phyloP scores from a whole-genome alignment of 176 grass and related monocot genomes.

The Pharus latifolius region DNA sequence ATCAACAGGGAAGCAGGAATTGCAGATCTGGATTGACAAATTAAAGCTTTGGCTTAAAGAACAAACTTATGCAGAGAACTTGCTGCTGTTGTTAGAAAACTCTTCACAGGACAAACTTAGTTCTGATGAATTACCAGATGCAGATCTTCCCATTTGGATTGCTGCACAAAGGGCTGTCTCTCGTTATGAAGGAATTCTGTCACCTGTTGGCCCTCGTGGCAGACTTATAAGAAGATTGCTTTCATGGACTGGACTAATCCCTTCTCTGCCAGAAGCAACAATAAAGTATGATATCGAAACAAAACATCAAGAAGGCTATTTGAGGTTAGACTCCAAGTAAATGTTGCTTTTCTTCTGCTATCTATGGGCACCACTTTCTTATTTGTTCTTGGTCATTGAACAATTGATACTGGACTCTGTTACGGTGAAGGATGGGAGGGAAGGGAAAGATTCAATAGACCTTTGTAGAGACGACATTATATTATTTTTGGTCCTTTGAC shows the following conservation, averaged over 20 bases:
- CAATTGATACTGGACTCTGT: too few relatives aligned
- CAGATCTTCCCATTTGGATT: constrained; percentile 82
- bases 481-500: too few relatives aligned
- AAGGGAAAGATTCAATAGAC: too few relatives aligned
- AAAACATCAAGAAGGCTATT: constrained; percentile 44
- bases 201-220: constrained; percentile 70
- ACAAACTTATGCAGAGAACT: constrained; percentile 59
- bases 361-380: not conserved
- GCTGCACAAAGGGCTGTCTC: constrained; percentile 76
- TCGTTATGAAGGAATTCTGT: constrained; percentile 80
- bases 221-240: constrained; percentile 86
- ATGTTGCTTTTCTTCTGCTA: not conserved
- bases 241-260: constrained; percentile 73
- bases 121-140: constrained; percentile 44
- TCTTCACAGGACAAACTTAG: constrained; percentile 20
- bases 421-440: too few relatives aligned
- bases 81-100: constrained; percentile 29
- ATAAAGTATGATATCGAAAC: constrained; percentile 36
- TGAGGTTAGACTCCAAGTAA: constrained; percentile 39
- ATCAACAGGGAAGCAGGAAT: constrained; percentile 55
- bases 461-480: too few relatives aligned
- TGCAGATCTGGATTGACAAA: constrained; percentile 79
- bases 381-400: not conserved
- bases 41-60: constrained; percentile 75
- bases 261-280: constrained; percentile 61